A percentile compares a stretch with the other conserved stretches of the same genome.
phyloP scores from a whole-genome alignment of 805 yeast genomes.

The Starmerella riodocensis region DNA sequence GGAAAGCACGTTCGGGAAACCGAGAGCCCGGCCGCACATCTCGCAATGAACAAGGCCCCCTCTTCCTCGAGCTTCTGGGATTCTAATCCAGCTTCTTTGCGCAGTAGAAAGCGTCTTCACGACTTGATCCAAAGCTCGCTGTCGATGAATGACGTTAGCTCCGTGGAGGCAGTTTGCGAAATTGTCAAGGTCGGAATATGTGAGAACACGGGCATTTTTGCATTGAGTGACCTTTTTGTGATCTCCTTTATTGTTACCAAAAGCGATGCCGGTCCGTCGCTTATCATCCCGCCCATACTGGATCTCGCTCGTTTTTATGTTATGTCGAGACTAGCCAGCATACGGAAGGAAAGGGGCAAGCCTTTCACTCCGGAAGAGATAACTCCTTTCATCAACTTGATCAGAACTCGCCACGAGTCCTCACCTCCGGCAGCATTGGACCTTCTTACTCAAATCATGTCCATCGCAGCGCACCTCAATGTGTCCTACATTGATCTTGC shows the following conservation, averaged over 20 bases:
- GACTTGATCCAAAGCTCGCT: slow-evolving; percentile 32
- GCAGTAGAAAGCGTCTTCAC: slow-evolving; percentile 33
- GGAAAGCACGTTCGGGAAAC: slow-evolving; percentile 50
- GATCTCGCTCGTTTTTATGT: slow-evolving; percentile 25
- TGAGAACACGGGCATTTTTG: slow-evolving; percentile 47
- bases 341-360: neutral
- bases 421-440: slow-evolving; percentile 15
- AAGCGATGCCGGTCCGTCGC: slow-evolving; percentile 20
- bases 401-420: neutral
- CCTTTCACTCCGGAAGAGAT: neutral
- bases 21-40: neutral
- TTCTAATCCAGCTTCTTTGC: slow-evolving; percentile 18
- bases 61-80: slow-evolving; percentile 20
- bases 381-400: neutral
- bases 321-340: slow-evolving; percentile 13
- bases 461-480: neutral
- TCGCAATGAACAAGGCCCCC: neutral
- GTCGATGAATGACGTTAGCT: slow-evolving; percentile 33
- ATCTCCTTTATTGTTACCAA: slow-evolving; percentile 32
- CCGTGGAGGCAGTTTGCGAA: slow-evolving; percentile 51
- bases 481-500: slow-evolving; percentile 1
- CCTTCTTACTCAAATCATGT: slow-evolving; percentile 21
- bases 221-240: slow-evolving; percentile 33
- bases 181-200: slow-evolving; percentile 52
- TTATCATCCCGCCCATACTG: slow-evolving; percentile 19